Evolutionary conservation across 2,329 filamentous ascomycete species (phyloP), one percentile per base, ranked within the genome.

Genomic region (Aureobasidium sp.): DNA sequence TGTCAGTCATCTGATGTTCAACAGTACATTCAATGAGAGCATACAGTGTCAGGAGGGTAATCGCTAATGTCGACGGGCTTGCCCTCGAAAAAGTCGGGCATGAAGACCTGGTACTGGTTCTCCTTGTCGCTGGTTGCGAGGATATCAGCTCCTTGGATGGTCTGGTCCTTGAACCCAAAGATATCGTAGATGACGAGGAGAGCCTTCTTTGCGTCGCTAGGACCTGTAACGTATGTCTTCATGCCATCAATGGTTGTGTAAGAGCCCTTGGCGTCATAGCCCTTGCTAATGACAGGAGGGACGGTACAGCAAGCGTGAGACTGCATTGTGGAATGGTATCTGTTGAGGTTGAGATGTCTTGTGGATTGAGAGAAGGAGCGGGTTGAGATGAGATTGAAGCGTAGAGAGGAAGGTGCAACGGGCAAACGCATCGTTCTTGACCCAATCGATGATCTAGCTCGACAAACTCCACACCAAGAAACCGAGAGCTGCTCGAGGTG

Each of bases 1-100:
- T 51, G 47, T 64, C 41, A 64, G 47, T 27, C 5, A 17, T 51
- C n/a, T 14, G 20, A 6, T 12, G 25, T 3, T 48, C 7, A 1
- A 17, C 9, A 8, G 17, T 15, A 11, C 2, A 17, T n/a, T 1
- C 5, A 27, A 9, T 4, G 25, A n/a, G 8, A 29, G 25, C 62
- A 29, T 52, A 63, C 77, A 64, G 76, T 85, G 70, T 84, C 77
- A 17, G 83, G 83, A 62, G 69, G 69, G 71, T 83, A 85, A 81
- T 82, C 85, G 57, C 76, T 77, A 68, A 86, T 83, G 67, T 83
- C 81, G 64, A 80, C 84, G 39, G 90, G 88, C 67, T 84, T 81
- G 72, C 90, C 91, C 64, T 89, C 83, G 79, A 96, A 96, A 82
- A 90, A 93, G 77, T 97, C 92, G 45, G 92, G 92, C 66, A 97